A percentile compares a stretch with the other conserved stretches of the same genome.
These are phyloP conservation scores for Aspergillus piperis DNA, from an alignment of 2,329 filamentous ascomycete genomes.

Conservation along the genomic window DNA sequence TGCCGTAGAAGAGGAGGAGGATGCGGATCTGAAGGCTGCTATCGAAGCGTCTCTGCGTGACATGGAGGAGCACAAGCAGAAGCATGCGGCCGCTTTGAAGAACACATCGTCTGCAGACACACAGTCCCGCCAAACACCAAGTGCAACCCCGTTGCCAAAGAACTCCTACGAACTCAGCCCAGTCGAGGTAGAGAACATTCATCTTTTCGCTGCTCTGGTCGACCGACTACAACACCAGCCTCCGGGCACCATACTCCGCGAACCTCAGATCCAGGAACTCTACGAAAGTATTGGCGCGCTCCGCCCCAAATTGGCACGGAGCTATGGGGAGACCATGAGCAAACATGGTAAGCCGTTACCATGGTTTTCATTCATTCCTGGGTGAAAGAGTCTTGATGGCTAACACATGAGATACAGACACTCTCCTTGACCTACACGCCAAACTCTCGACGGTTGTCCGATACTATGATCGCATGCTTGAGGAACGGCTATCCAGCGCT, in stretches of 20 bases:
- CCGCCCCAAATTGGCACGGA: slow-evolving; percentile 88
- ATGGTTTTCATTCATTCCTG: not conserved
- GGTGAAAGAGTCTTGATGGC: slow-evolving; percentile 2
- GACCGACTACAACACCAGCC: slow-evolving; percentile 94
- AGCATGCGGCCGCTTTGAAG: slow-evolving; percentile 80
- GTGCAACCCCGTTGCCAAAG: slow-evolving; percentile 64
- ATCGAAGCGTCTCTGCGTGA: slow-evolving; percentile 93
- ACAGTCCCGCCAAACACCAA: slow-evolving; percentile 52
- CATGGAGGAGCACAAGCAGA: slow-evolving; percentile 97
- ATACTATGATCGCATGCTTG: slow-evolving; percentile 97
- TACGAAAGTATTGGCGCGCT: slow-evolving; percentile 96
- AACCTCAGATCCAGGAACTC: slow-evolving; percentile 96
- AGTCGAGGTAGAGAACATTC: slow-evolving; percentile 96
- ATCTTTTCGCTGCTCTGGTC: slow-evolving; percentile 89
- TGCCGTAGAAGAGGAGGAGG: slow-evolving; percentile 72
- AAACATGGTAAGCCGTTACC: slow-evolving; percentile 73
- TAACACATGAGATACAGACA: slow-evolving; percentile 60
- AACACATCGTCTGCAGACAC: slow-evolving; percentile 66
- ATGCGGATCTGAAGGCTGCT: slow-evolving; percentile 88
- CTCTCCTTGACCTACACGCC: slow-evolving; percentile 86
- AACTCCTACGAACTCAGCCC: slow-evolving; percentile 93
- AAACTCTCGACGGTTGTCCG: slow-evolving; percentile 95
- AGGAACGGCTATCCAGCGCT: slow-evolving; percentile 89
- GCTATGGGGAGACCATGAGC: slow-evolving; percentile 99
- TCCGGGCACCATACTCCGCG: slow-evolving; percentile 90